Evolutionary conservation across 495 filamentous ascomycete genomes (phyloP), one percentile per base, ranked within the genome.

Genomic region (Penicillium diatomitis): DNA sequence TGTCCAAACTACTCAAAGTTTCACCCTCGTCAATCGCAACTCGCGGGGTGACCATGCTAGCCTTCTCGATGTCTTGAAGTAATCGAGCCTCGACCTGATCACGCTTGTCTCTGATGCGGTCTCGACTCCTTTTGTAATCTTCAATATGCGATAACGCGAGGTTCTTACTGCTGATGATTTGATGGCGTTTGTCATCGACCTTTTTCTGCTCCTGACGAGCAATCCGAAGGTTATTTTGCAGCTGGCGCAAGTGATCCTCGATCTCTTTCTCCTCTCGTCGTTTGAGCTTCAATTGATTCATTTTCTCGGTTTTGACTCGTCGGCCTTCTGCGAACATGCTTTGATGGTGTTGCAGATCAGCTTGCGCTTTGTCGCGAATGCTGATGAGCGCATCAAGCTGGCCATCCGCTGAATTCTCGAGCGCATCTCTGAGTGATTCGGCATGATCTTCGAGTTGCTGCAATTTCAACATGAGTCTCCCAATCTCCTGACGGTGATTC

Each of bases 21-120:
- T 88, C 80, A n/a, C 81, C 81, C 44, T 76, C 70, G 37, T 82
- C 78, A 42, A 96, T 75, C 8, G 75, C 61, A 49, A 90, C 78
- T 36, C 90, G 78, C 37, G 64, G 52, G 31, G 71, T 83, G 27
- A 90, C 60, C 44, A 64, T 32, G 49, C 56, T 58, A 39, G 89
- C 89, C 49, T 84, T 64, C 11, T 60, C 61, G n/a, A 53, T 79
- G 54, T 78, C 84, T 1, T 80, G 67, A 0, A 67, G 56, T 10
- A 90, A 74, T 2, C 51, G 50, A 3, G 63, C 69, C 33, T 53
- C 57, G 31, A 77, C 62, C 8, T 73, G 66, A 2, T 80, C 71
- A 8, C 58, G 70, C 44, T 76, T 74, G 27, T 61, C 53, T 48
- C 81, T 65, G 4, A 76, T 62, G 4, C 52, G 55, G n/a, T 47